Evolutionary conservation across 1,284 basidiomycete species (phyloP).

Genomic region (Pseudozyma pruni): DNA sequence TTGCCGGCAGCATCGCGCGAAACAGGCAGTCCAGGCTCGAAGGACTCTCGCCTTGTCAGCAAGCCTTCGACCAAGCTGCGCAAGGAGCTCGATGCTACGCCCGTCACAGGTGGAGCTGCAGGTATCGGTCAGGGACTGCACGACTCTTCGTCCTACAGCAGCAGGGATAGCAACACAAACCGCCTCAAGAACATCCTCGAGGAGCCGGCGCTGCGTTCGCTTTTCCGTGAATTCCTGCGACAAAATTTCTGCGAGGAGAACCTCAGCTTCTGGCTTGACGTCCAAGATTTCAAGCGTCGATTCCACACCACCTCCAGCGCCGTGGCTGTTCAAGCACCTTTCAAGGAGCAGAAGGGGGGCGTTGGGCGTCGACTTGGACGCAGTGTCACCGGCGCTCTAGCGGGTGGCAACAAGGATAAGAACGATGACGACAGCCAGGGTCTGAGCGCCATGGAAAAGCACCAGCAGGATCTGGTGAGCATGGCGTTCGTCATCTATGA

Average conservation of each 20-base stretch:
- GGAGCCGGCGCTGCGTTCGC: conserved; percentile 84
- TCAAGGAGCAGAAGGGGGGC: conserved; percentile 27
- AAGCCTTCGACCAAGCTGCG: conserved; percentile 80
- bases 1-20: conserved; percentile 14
- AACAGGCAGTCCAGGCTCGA: conserved; percentile 27
- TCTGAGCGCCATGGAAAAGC: conserved; percentile 83
- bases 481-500: conserved; percentile 94
- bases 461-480: conserved; percentile 92
- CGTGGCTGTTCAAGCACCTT: conserved; percentile 72
- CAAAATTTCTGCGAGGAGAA: conserved; percentile 99
- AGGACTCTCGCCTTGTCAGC: conserved; percentile 77
- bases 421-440: conserved; percentile 35
- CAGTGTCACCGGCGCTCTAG: conserved; percentile 60
- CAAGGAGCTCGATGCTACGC: conserved; percentile 14
- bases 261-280: conserved; percentile 94
- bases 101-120: conserved; percentile 2
- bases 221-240: conserved; percentile 94
- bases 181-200: conserved; percentile 91
- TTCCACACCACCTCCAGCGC: conserved; percentile 95
- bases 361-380: conserved; percentile 75
- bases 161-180: conserved; percentile 82
- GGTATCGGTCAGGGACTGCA: conserved; percentile 39
- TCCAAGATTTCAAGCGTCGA: conserved; percentile 93
- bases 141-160: conserved; percentile 66
- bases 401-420: conserved; percentile 53